Evolutionary conservation across 192 early-diverging fungal genomes (phyloP), one percentile per base, ranked within the genome.

Genomic region (Coemansia umbellata): DNA sequence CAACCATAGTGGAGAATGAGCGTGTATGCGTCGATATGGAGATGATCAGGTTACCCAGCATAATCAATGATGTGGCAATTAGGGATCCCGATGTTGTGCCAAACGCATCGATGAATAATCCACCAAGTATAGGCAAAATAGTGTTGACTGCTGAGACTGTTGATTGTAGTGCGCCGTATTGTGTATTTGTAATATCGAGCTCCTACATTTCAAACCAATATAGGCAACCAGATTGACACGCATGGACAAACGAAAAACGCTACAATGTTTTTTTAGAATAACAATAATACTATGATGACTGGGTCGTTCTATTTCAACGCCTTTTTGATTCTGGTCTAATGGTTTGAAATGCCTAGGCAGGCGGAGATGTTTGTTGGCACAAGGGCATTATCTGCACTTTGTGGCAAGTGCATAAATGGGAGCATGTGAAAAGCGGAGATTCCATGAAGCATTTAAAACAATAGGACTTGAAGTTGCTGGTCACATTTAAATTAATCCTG

Each of bases 111-210:
- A 86, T 85, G 31, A 82, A 82, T 48, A 78, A 60, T 9, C 78
- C 81, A 2, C 78, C 79, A 3, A 82, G 60, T 15, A 82, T 63
- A 8, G 74, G 79, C 39, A 86, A 31, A 11, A 81, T 42, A 1
- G 80, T 86, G 64, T 85, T 82, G 3, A 83, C 80, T 26, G 82
- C 69, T 3, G 78, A 80, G 13, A 80, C 80, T n/a, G 80, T 72
- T 33, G 84, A 84, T 60, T 86, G 84, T 24, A 86, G 55, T 6
- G 83, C 80, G 9, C 84, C 84, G 59, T 86, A 86, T 49, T 80
- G 81, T 4, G 82, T 71, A 47, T 82, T 79, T 40, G 80, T 76
- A 32, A 85, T 85, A 21, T 62, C 79, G 33, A 74, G 70, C 66
- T 85, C 78, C 84, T 85, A 66, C 22, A 53, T 15, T n/a, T 15